Conservation (phyloP, 2,329 filamentous ascomycete genomes). For the Clonostachys chloroleuca region DNA sequence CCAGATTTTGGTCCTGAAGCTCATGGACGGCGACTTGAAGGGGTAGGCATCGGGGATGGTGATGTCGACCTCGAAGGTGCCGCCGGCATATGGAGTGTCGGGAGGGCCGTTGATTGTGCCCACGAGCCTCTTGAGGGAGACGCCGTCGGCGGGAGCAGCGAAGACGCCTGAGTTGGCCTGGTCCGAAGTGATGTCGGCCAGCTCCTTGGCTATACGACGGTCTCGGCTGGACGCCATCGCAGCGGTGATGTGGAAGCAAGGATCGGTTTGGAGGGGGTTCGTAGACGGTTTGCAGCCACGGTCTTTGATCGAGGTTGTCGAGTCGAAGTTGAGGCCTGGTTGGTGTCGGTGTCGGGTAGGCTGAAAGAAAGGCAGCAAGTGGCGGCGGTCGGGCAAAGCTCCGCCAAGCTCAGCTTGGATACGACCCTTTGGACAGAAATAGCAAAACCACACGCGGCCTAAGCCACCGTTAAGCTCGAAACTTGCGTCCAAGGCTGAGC, state of each 20-base stretch:
- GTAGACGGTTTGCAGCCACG: too few species aligned
- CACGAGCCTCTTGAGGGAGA: constrained; percentile 71
- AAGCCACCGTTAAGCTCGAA: too few species aligned
- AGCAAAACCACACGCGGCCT: too few species aligned
- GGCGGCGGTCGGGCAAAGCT: too few species aligned
- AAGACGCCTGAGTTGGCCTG: constrained; percentile 68
- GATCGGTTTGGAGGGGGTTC: too few species aligned
- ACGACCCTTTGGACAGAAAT: too few species aligned
- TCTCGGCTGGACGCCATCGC: constrained; percentile 46
- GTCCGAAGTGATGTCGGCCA: constrained; percentile 72
- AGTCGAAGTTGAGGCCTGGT: too few species aligned
- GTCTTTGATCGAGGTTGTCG: too few species aligned
- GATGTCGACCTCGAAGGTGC: constrained; percentile 78
- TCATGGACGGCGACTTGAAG: constrained; percentile 88
- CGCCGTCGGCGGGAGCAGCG: constrained; percentile 60
- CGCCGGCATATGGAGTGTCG: constrained; percentile 89
- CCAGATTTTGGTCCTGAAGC: constrained; percentile 91
- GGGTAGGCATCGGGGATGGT: constrained; percentile 85
- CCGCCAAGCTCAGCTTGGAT: too few species aligned
- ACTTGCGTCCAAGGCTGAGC: too few species aligned
- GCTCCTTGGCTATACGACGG: constrained; percentile 69
- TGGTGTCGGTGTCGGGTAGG: too few species aligned
- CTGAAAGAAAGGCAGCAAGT: too few species aligned
- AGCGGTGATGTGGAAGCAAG: background rate
- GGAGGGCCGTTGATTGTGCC: constrained; percentile 84